A percentile compares a stretch with the other conserved stretches of the same genome.
These are phyloP conservation scores for Apocynum venetum DNA, from an alignment of 257 asterid species.

Conservation along the genomic window DNA sequence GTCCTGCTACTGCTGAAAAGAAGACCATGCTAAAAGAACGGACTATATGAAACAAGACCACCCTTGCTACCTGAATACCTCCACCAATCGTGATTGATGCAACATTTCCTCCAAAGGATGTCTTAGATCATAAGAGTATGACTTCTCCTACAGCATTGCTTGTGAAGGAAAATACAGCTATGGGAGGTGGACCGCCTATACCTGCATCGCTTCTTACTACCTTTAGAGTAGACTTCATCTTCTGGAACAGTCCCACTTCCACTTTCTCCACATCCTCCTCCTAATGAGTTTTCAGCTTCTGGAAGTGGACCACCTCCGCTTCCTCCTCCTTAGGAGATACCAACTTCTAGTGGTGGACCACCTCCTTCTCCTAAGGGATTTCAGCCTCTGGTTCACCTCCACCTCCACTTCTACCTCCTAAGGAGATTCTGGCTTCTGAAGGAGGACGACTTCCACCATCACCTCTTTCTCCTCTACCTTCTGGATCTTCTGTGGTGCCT, in stretches of 20 bases:
- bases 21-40: conserved; percentile 22
- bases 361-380: background rate
- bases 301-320: conserved; percentile 25
- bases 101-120: conserved; percentile 26
- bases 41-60: conserved; percentile 18
- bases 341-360: conserved; percentile 5
- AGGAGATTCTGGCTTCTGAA: conserved; percentile 7
- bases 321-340: conserved; percentile 11
- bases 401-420: conserved; percentile 22
- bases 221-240: background rate
- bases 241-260: conserved; percentile 16
- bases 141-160: conserved; percentile 27
- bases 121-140: conserved; percentile 4
- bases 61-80: conserved; percentile 26
- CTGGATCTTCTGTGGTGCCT: conserved; percentile 20
- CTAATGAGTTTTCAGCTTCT: conserved; percentile 22
- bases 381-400: conserved; percentile 19
- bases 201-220: conserved; percentile 39
- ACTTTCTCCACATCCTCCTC: conserved; percentile 26
- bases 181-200: conserved; percentile 7
- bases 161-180: conserved; percentile 26
- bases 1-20: conserved; percentile 26
- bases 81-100: conserved; percentile 17
- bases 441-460: conserved; percentile 20
- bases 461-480: conserved; percentile 16